Evolutionary conservation across 2,329 filamentous ascomycete genomes (phyloP), one percentile per base, ranked within the genome.

Genomic region (Cercospora sesami): DNA sequence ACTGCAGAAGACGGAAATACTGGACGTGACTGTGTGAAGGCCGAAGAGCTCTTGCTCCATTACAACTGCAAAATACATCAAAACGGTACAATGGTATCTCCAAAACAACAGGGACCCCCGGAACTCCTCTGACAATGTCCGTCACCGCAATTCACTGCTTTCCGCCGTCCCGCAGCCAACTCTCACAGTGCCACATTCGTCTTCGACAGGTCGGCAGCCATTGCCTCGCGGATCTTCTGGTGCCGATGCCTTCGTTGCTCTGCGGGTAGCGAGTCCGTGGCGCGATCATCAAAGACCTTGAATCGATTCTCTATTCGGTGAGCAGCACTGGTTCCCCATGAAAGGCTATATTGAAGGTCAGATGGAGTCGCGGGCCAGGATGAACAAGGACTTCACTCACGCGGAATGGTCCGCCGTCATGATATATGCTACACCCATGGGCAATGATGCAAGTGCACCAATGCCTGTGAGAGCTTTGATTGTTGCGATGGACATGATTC

Each of bases 261-360:
- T 6, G 23, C 57, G 1, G 66, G 66, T 4, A 65, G 59, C 6
- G 66, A 68, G 16, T 68, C 66, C 51, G 59, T 51, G 30, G 66
- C 66, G 26, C 66, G 66, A 36, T 68, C 58, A 21, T 68, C 63
- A 16, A 68, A 68, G 62, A 63, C 51, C 61, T 65, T 62, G 58
- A 68, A 68, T 8, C 66, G 62, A 10, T 58, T 65, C 42, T 68
- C 66, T 60, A 68, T 23, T 1, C 26, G 33, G 26, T 55, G 42
- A 14, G 66, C 64, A 16, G 66, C 66, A 33, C 39, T 31, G 16
- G 66, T 68, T 1, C 57, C 51, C 55, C 59, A 60, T 6, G 66
- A 39, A 48, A 68, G 59, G 10, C 66, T 68, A 18, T 16, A n/a
- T 10, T 5, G 48, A 14, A 30, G 36, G 51, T 59, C 7, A 63